Evolutionary conservation across 2,329 filamentous ascomycete species (phyloP), one percentile per base, ranked within the genome.

Genomic region (Cladobotryum protrusum): DNA sequence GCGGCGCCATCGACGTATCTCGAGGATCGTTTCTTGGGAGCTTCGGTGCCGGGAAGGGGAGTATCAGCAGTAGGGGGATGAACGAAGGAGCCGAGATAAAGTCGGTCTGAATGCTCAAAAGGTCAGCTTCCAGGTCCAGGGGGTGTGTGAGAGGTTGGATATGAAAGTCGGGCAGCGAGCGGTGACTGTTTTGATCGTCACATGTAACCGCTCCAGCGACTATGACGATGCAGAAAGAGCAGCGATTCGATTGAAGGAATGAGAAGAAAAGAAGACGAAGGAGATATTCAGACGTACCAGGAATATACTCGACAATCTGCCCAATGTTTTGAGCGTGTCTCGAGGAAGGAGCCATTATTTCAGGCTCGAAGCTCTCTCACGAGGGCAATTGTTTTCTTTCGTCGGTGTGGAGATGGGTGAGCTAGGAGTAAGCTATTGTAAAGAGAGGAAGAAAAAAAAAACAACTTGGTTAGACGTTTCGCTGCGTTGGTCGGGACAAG

Each of bases 281-380:
- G 29, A 53, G 52, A 48, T n/a, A n/a, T n/a, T n/a, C n/a, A n/a
- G n/a, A 73, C 81, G 63, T 77, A 95, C 90, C 88, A 75, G 90
- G 87, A 62, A 96, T 95, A 71, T 96, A 96, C 75, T 96, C 91
- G 66, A 96, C 91, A 61, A 96, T 83, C 74, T 95, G 89, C 55
- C 89, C 90, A 73, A 88, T 81, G 70, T 83, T 87, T 45, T 67
- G 79, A 63, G 65, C 62, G 64, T 66, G 70, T 67, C 66, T 64
- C 58, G 67, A 71, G 57, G 76, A 73, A 68, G 76, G 75, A 57
- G 74, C 72, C 77, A 79, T 81, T 61, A 61, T 48, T 48, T 20
- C 49, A 47, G 45, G 45, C 50, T 48, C 42, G 37, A 7, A 37
- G 17, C n/a, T 33, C 37, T 14, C 9, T 9, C 36, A 8, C 2